Evolutionary conservation across 116 monocot genomes (phyloP).

Genomic region (Papilionanthe hybrid): DNA sequence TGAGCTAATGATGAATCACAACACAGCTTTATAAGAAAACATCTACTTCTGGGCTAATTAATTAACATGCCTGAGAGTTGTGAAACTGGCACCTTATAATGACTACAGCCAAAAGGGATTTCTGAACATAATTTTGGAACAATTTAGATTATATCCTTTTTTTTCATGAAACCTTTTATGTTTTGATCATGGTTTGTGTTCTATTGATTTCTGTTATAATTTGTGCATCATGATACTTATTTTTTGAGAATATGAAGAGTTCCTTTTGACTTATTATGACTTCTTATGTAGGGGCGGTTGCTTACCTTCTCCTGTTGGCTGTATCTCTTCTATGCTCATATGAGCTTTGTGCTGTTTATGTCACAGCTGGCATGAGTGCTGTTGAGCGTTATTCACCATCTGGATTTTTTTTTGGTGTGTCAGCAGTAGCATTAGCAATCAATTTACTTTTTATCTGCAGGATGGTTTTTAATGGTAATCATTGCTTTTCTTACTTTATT

Average conservation of each 20-base stretch:
- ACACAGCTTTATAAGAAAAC: not conserved
- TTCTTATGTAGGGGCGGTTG: slow-evolving; percentile 73
- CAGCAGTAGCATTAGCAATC: slow-evolving; percentile 85
- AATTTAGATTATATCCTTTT: not conserved
- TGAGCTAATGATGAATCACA: not conserved
- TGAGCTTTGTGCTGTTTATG: slow-evolving; percentile 97
- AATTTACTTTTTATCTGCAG: slow-evolving; percentile 98
- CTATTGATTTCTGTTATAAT: not conserved
- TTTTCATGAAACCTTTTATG: not conserved
- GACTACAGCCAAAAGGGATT: not conserved
- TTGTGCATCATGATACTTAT: not conserved
- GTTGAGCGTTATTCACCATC: slow-evolving; percentile 89
- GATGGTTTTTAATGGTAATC: slow-evolving; percentile 91
- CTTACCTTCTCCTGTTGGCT: slow-evolving; percentile 82
- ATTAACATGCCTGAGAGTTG: not conserved
- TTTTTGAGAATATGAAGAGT: not conserved
- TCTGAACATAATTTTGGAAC: not conserved
- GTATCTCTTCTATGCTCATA: slow-evolving; percentile 90
- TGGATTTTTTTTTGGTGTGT: slow-evolving; percentile 98
- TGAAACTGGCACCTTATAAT: not conserved
- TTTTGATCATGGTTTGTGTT: not conserved
- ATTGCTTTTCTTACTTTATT: not conserved
- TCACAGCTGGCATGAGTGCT: slow-evolving; percentile 77
- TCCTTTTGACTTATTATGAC: not conserved
- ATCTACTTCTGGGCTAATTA: not conserved